These are phyloP conservation scores for sweet orange (Citrus sinensis) DNA, from an alignment of 345 rosid species.

Conservation along the genomic window DNA sequence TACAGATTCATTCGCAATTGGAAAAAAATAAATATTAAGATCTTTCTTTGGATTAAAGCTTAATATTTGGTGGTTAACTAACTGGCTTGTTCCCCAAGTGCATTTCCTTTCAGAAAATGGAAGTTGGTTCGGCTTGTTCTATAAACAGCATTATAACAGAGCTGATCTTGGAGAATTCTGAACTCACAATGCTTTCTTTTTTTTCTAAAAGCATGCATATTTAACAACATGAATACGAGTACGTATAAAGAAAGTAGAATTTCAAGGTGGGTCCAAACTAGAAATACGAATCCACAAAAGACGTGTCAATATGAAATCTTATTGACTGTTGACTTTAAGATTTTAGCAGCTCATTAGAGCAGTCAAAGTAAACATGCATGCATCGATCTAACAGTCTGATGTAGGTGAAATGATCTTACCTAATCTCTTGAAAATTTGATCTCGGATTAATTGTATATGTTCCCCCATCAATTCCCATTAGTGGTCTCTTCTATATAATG, in stretches of 20 bases:
- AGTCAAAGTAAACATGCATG: background rate
- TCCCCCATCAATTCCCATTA: background rate
- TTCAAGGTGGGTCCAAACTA: background rate
- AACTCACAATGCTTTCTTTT: no score
- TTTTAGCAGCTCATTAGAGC: background rate
- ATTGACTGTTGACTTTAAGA: conserved; percentile 9
- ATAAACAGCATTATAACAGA: no score
- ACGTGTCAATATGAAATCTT: conserved; percentile 2
- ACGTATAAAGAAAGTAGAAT: background rate
- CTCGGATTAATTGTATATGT: no score
- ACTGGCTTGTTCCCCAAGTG: no score
- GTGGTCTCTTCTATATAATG: background rate
- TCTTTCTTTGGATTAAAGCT: background rate
- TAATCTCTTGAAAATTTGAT: conserved; percentile 6
- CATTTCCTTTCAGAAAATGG: no score
- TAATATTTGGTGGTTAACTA: no score
- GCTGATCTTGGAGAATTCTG: no score
- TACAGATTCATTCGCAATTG: background rate
- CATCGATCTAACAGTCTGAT: background rate
- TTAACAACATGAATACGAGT: background rate
- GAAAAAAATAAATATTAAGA: background rate
- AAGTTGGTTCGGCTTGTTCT: no score
- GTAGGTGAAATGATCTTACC: background rate
- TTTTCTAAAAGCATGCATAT: background rate
- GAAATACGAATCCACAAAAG: background rate